Base-by-base conservation (phyloP, 305 asterid species). In the Solanum hybrid region DNA sequence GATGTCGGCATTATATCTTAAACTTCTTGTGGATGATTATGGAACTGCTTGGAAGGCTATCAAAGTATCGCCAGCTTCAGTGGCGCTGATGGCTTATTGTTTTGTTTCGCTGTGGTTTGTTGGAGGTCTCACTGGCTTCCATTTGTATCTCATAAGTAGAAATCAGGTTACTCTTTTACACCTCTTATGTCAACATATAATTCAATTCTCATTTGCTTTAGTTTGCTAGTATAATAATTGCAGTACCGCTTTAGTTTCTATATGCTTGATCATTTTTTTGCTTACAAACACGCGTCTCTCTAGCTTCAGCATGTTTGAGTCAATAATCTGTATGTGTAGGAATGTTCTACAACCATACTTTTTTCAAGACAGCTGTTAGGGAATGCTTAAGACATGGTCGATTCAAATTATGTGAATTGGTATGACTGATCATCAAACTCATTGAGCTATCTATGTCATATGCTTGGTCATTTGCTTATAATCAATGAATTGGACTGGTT, bases 121-220 rank as follows among this genome's bases (percentile, higher is more conserved):
- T 15, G 95, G 95, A 17, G 95, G 95, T 17, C 94, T 93, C 82
- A 93, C 95, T 11, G 94, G 92, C 88, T 92, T 93, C 89, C 95
- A 93, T 88, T 76, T 91, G 66, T 93, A 93, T 88, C 95, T 93
- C 91, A 91, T 91, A 69, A 76, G 92, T 77, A 87, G 92, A 85
- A 92, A 93, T 89, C 95, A 92, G 94, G 94, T 93, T 45, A 86
- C 75, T 66, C 82, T 79, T 38, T 77, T 86, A 87, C 66, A 85
- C 60, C 66, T 36, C 37, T 66, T 15, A 85, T 31, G 78, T 79
- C 78, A 37, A n/a, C 42, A 27, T 17, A 82, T 60, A 69, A 10
- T 71, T 56, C 38, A 56, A 51, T 56, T 60, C 24, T 42, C 13
- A 24, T 64, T 69, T 38, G 81, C 38, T 60, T 24, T 13, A n/a